A percentile compares a stretch with the other conserved stretches of the same genome.
These are phyloP conservation scores for Leccinum broughii DNA, from an alignment of 768 basidiomycete species.

Conservation along the genomic window DNA sequence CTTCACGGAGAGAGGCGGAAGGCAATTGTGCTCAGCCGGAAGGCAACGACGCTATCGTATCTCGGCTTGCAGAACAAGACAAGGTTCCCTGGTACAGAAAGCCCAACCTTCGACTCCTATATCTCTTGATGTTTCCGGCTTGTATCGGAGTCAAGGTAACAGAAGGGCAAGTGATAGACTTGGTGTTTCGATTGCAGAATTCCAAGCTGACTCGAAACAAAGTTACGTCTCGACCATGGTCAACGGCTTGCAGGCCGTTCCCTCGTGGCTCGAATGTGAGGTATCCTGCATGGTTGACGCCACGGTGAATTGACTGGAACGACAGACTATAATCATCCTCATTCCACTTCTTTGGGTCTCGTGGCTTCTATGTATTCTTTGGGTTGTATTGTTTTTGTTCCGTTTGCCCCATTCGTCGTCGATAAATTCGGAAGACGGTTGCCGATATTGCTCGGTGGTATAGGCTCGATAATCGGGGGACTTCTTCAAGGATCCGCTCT, in stretches of 20 bases:
- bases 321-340: not conserved
- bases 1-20: not conserved
- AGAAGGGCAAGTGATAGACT: slow-evolving; percentile 7
- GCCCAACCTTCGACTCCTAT: slow-evolving; percentile 55
- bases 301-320: not conserved
- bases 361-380: not conserved
- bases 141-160: slow-evolving; percentile 25
- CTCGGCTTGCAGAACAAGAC: slow-evolving; percentile 39
- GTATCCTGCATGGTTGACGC: not conserved
- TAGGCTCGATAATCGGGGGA: not conserved
- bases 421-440: not conserved
- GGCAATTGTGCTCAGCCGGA: not conserved
- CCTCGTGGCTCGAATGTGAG: not conserved
- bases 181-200: not conserved
- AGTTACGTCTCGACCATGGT: not conserved
- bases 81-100: slow-evolving; percentile 62
- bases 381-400: not conserved
- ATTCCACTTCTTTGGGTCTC: not conserved
- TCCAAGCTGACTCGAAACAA: not conserved
- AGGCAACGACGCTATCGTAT: slow-evolving; percentile 14
- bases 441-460: not conserved
- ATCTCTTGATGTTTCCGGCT: slow-evolving; percentile 53
- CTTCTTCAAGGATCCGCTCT: not conserved
- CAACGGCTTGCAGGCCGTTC: not conserved
- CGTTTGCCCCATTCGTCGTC: not conserved